Evolutionary conservation across 768 basidiomycete species (phyloP).

Genomic region (Suillus alpinus): DNA sequence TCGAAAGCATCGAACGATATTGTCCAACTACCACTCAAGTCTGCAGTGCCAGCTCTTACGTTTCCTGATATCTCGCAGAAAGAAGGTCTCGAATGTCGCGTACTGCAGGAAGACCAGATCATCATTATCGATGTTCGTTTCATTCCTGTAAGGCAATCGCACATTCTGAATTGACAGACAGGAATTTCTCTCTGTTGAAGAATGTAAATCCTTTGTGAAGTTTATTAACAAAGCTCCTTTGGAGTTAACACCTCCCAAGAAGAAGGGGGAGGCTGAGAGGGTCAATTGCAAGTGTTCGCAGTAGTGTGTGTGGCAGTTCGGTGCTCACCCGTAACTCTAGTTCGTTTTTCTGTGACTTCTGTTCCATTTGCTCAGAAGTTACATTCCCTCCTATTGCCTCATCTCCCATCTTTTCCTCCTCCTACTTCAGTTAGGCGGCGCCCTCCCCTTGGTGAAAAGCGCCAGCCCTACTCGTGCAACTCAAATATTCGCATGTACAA

Average conservation of each 20-base stretch:
- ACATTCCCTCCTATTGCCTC: slow-evolving; percentile 47
- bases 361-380: slow-evolving; percentile 55
- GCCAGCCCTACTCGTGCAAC: slow-evolving; percentile 59
- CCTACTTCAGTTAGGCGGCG: slow-evolving; percentile 30
- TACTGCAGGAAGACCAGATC: slow-evolving; percentile 63
- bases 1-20: neutral
- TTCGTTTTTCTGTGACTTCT: slow-evolving; percentile 61
- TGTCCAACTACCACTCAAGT: neutral
- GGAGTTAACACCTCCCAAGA: slow-evolving; percentile 68
- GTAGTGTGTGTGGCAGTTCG: neutral
- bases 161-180: slow-evolving; percentile 20
- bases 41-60: slow-evolving; percentile 1
- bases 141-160: neutral
- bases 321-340: slow-evolving; percentile 30
- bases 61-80: slow-evolving; percentile 51
- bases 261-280: slow-evolving; percentile 68
- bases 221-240: slow-evolving; percentile 61
- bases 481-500: slow-evolving; percentile 75
- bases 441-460: slow-evolving; percentile 16
- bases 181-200: slow-evolving; percentile 55
- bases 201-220: slow-evolving; percentile 58
- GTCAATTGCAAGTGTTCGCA: slow-evolving; percentile 54
- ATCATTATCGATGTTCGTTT: slow-evolving; percentile 53
- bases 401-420: slow-evolving; percentile 55
- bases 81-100: slow-evolving; percentile 40